Conservation (phyloP, 495 filamentous ascomycete species). For the Penicillium coprophilum region DNA sequence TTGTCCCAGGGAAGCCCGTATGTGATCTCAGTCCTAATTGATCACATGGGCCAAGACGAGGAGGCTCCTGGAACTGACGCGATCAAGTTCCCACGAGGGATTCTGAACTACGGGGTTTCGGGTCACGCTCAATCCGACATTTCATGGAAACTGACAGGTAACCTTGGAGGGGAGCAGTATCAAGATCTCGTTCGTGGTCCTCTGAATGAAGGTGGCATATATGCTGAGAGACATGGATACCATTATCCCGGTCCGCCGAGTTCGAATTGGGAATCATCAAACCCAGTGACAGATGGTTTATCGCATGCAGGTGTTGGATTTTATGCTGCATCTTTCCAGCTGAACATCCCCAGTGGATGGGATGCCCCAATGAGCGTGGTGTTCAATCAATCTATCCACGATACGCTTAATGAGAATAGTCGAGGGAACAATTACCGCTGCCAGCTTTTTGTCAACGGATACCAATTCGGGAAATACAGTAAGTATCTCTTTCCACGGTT, state of each 20-base stretch:
- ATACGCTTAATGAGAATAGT: constrained; percentile 13
- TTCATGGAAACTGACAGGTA: constrained; percentile 72
- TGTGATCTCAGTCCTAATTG: constrained; percentile 63
- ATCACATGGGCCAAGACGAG: constrained; percentile 66
- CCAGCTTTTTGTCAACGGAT: constrained; percentile 67
- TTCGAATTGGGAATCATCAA: constrained; percentile 34
- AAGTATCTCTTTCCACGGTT: constrained; percentile 9
- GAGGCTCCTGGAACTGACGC: constrained; percentile 54
- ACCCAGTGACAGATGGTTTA: constrained; percentile 48
- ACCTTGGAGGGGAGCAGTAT: constrained; percentile 72
- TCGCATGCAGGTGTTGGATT: constrained; percentile 54
- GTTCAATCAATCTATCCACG: constrained; percentile 36
- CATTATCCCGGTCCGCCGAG: constrained; percentile 58
- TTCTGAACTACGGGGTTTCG: constrained; percentile 54
- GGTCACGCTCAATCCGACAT: constrained; percentile 41
- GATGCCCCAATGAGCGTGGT: constrained; percentile 60
- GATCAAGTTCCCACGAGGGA: constrained; percentile 67
- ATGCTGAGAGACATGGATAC: constrained; percentile 66
- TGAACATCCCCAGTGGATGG: constrained; percentile 52
- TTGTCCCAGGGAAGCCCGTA: constrained; percentile 53
- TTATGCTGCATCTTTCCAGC: constrained; percentile 54
- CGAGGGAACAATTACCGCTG: constrained; percentile 43
- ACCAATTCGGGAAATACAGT: constrained; percentile 65
- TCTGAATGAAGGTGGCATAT: constrained; percentile 73
- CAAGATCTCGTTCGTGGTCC: constrained; percentile 65